Base-by-base conservation (phyloP, 345 rosid species). In the Moringa oleifera region DNA sequence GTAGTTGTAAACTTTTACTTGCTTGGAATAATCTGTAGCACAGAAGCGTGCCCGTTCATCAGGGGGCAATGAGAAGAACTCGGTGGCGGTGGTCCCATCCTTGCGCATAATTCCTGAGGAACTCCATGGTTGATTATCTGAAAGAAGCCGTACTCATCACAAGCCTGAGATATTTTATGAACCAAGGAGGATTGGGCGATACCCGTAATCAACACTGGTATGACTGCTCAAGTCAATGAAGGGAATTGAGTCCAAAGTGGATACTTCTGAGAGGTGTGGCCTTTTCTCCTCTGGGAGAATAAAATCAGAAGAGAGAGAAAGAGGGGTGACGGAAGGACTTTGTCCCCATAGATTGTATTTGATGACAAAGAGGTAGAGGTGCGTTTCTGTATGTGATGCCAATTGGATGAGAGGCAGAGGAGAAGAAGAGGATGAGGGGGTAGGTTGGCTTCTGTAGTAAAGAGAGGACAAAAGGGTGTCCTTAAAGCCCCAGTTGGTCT, bases 61-160 rank as follows among this genome's bases (percentile, higher is more conserved):
- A 0, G 33, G 54, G 20, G 74, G 65, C 53, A 64, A 47, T 25
- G 63, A 63, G 4, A 64, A 64, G 65, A 70, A 65, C 18, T 64
- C 55, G 19, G 65, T 7, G 0, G 47, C 20, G 12, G 18, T 64
- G n/a, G 37, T 45, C 64, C 33, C 69, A 53, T 64, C 64, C 36
- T 16, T 15, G 53, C 51, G 58, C 74, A 64, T 47, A 64, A 21
- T n/a, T 70, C 65, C 11, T 28, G 41, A 46, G 33, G 33, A 2
- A 28, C 54, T 25, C 62, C 68, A 24, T 65, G 62, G 24, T 64
- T 53, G 33, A 37, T 53, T 31, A 63, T 47, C 69, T 70, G 74
- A 23, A 70, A 70, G 65, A 70, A 70, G 28, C 74, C 69, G 22
- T 53, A 70, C 15, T 70, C 65, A 25, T 64, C 61, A 7, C 74